Evolutionary conservation across 2,329 filamentous ascomycete genomes (phyloP).

Genomic region (Curvularia eragrostidis): DNA sequence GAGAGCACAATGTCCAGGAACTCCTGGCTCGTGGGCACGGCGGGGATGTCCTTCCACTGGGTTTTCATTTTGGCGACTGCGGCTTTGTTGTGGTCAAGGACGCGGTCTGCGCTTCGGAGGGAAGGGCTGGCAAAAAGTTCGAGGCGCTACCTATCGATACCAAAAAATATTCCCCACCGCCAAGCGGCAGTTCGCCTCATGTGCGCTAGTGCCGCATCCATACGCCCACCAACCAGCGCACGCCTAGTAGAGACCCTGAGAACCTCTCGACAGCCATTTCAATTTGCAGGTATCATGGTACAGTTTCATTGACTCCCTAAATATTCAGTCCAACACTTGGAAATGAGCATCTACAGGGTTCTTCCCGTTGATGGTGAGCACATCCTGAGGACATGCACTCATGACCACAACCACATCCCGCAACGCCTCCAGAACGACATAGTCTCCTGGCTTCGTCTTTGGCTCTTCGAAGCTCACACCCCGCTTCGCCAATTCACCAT

Average conservation of each 20-base stretch:
- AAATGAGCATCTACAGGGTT: conserved; percentile 56
- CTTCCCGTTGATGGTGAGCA: conserved; percentile 53
- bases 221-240: background rate
- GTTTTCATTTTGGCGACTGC: conserved; percentile 46
- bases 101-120: conserved; percentile 24
- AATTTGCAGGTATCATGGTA: background rate
- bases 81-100: conserved; percentile 20
- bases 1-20: conserved; percentile 98
- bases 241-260: background rate
- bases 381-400: conserved; percentile 57
- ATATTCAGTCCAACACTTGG: conserved; percentile 28
- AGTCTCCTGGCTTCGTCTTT: conserved; percentile 52
- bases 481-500: conserved; percentile 45
- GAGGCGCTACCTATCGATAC: conserved; percentile 19
- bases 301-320: background rate
- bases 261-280: background rate
- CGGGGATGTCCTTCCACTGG: conserved; percentile 71
- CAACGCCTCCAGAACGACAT: conserved; percentile 53
- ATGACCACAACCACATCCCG: conserved; percentile 57
- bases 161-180: conserved; percentile 21
- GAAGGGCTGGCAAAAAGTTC: conserved; percentile 25
- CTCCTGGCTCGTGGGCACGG: conserved; percentile 90
- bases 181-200: conserved; percentile 21
- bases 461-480: conserved; percentile 52
- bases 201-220: conserved; percentile 12